Evolutionary conservation across 2,329 filamentous ascomycete species (phyloP), one percentile per base, ranked within the genome.

Genomic region (Elsinoe arachidis): DNA sequence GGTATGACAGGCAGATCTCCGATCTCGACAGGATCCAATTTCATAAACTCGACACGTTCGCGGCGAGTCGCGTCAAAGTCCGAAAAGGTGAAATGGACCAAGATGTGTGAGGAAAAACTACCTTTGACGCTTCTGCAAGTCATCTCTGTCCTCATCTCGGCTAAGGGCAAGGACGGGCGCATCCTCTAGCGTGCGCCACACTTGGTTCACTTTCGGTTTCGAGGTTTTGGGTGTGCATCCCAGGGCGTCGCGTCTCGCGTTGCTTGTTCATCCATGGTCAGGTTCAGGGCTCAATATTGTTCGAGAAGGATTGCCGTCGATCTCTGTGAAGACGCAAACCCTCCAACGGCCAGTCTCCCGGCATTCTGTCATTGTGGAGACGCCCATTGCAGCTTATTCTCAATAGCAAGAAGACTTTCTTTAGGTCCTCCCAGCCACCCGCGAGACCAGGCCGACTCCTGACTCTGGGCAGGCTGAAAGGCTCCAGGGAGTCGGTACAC

Each of bases 361-460:
- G 34, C 35, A 53, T 53, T 37, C 15, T 38, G 49, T 53, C 49
- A 53, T 35, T 53, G 49, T 53, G 49, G 49, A 35, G 33, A 38
- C 34, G n/a, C 15, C 21, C 49, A 17, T 17, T 17, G 15, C 49
- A 39, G 39, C 26, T 34, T 53, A 53, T 53, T 39, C 34, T 37
- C 49, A 37, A 53, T 53, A 53, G 49, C 49, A 37, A 19, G 34
- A 5, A n/a, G 17, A 38, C 26, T 53, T 15, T 53, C 34, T 11
- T 26, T 33, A 12, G 12, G n/a, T 53, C 37, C 38, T 34, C 49
- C 49, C 49, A 53, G 49, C 49, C 49, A 53, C 49, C 49, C 30
- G 46, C 26, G 15, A 26, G 46, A 39, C 37, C 14, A 39, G 37
- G 37, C 37, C 14, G 37, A 39, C 37, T 38, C 44, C 44, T 49